Percentiles rank a stretch among this genome's conserved stretches.
Evolutionary conservation across 176 grass and related monocot species (phyloP).

Genomic region (Guadua angustifolia): DNA sequence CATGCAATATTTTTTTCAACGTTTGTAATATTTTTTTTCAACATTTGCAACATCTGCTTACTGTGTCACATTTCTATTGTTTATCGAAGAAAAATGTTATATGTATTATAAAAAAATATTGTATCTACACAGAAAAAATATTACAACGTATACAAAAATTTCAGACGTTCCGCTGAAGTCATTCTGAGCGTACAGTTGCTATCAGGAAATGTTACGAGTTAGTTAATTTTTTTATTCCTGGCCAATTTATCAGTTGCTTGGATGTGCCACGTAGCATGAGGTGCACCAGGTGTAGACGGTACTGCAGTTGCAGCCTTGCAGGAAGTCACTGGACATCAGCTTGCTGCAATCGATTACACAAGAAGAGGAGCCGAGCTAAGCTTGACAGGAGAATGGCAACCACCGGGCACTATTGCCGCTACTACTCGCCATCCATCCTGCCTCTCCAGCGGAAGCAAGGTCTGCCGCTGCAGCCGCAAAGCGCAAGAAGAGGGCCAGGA

Average conservation of each 20-base stretch:
- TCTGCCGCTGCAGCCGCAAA: neutral
- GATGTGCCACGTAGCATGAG: slow-evolving; percentile 29
- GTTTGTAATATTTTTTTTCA: too few relatives aligned
- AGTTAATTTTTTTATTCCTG: neutral
- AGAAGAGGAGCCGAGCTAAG: neutral
- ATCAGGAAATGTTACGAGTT: neutral
- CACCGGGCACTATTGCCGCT: slow-evolving; percentile 15
- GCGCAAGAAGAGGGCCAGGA: neutral
- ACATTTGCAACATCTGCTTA: too few relatives aligned
- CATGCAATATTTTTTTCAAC: too few relatives aligned
- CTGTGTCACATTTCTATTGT: too few relatives aligned
- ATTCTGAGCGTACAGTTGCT: neutral
- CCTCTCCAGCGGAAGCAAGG: neutral
- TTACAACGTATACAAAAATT: too few relatives aligned
- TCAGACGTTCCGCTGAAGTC: too few relatives aligned
- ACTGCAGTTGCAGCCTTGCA: neutral
- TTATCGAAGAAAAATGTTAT: too few relatives aligned
- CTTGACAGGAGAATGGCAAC: slow-evolving; percentile 1
- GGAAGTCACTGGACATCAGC: neutral
- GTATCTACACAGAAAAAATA: too few relatives aligned
- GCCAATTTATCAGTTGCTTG: slow-evolving; percentile 9
- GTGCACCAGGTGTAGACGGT: neutral
- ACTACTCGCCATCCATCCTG: slow-evolving; percentile 29
- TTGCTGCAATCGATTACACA: neutral
- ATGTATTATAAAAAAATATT: too few relatives aligned